These are phyloP conservation scores for Nissolia schottii DNA, from an alignment of 306 rosid genomes.

Conservation along the genomic window DNA sequence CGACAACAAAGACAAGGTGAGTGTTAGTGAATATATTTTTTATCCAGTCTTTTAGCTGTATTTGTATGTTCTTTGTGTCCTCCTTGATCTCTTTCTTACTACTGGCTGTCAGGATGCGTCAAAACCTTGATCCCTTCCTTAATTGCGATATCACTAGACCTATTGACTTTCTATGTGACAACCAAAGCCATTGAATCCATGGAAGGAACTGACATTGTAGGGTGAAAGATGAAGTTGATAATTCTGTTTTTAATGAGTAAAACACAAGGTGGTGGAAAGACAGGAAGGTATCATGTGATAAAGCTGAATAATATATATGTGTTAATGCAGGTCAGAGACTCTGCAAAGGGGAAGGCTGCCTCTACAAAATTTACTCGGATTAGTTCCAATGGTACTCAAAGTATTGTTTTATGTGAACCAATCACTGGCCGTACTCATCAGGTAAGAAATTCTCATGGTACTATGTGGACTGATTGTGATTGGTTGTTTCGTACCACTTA, in stretches of 20 bases:
- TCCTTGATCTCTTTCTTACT: too few species aligned
- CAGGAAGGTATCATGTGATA: not conserved
- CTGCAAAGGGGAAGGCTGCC: constrained; percentile 64
- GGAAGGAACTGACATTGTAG: not conserved
- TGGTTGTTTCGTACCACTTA: not conserved
- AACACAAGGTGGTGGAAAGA: not conserved
- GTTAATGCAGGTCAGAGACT: constrained; percentile 47
- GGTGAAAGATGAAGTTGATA: not conserved
- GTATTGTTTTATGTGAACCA: constrained; percentile 79
- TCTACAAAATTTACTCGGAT: constrained; percentile 72
- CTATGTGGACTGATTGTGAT: not conserved
- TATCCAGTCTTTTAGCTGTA: not conserved
- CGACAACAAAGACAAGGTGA: not conserved
- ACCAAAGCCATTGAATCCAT: too few species aligned
- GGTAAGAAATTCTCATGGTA: constrained; percentile 32
- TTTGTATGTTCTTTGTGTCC: too few species aligned
- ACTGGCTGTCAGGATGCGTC: too few species aligned
- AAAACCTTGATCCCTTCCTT: too few species aligned
- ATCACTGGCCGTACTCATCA: constrained; percentile 89
- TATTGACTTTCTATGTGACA: too few species aligned
- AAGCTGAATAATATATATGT: constrained; percentile 22
- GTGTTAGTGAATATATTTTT: not conserved
- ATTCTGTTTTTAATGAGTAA: not conserved
- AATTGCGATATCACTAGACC: too few species aligned
- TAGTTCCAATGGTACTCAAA: constrained; percentile 55